Percentiles rank a stretch among this genome's conserved stretches.
phyloP scores from a whole-genome alignment of 345 rosid genomes.

The Hypericum androsaemum region DNA sequence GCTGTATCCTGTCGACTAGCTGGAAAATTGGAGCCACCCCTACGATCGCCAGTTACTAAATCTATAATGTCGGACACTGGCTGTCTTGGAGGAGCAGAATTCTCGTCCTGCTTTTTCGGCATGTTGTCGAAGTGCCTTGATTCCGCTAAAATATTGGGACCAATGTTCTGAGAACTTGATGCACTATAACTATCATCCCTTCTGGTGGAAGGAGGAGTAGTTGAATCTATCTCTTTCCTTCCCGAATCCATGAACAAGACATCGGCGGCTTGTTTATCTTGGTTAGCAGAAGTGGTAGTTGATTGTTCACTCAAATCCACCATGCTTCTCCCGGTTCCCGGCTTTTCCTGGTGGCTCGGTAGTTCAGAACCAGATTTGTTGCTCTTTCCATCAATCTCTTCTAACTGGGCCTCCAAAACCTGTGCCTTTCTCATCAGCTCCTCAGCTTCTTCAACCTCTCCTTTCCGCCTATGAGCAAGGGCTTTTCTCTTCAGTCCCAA shows the following conservation, averaged over 20 bases:
- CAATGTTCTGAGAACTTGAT: conserved; percentile 12
- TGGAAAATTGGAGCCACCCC: conserved; percentile 17
- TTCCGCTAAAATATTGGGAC: no score
- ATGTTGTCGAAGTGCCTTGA: no score
- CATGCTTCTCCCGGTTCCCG: conserved; percentile 8
- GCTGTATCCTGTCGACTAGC: conserved; percentile 24
- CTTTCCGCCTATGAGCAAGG: conserved; percentile 44
- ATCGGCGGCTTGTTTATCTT: conserved; percentile 16
- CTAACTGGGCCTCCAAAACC: conserved; percentile 42
- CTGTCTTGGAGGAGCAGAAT: conserved; percentile 15
- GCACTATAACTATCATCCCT: conserved; percentile 6
- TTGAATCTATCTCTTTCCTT: conserved; percentile 8
- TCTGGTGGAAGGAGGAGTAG: conserved; percentile 1
- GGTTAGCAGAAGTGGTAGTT: conserved; percentile 7
- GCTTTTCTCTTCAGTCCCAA: conserved; percentile 50
- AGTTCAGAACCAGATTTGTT: conserved; percentile 16
- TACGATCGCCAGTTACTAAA: conserved; percentile 36
- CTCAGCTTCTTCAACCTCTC: conserved; percentile 46
- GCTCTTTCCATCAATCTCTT: conserved; percentile 30
- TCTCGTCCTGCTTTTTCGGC: no score
- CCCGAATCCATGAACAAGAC: conserved; percentile 20
- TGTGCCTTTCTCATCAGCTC: conserved; percentile 35
- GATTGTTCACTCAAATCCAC: conserved; percentile 9
- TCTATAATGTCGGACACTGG: conserved; percentile 25
- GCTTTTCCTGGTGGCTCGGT: conserved; percentile 12